Conservation (phyloP, 176 grass and related monocot genomes). For the Bonia amplexicaulis region DNA sequence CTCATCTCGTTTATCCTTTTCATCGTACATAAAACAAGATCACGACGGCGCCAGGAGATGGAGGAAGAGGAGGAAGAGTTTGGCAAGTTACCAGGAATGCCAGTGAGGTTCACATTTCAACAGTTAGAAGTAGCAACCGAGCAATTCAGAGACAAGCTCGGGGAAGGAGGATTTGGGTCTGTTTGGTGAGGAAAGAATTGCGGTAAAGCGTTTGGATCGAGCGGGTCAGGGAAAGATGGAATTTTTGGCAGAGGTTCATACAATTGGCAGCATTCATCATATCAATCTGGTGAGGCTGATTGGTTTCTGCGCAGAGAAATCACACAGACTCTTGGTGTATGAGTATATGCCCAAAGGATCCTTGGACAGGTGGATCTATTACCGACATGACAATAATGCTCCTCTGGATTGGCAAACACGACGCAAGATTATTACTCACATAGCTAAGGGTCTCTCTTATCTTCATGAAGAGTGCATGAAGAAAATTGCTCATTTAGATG, state of each 20-base stretch:
- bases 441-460: slow-evolving; percentile 49
- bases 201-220: too few relatives aligned
- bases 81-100: not conserved
- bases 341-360: too few relatives aligned
- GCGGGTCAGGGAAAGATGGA: too few relatives aligned
- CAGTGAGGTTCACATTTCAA: slow-evolving; percentile 11
- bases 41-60: not conserved
- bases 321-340: too few relatives aligned
- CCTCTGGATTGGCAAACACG: slow-evolving; percentile 25
- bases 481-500: slow-evolving; percentile 40
- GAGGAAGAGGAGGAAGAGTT: not conserved
- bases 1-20: not conserved
- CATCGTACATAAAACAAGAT: not conserved
- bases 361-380: slow-evolving; percentile 36
- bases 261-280: too few relatives aligned
- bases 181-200: too few relatives aligned
- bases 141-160: too few relatives aligned
- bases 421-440: slow-evolving; percentile 12
- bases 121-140: too few relatives aligned
- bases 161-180: too few relatives aligned
- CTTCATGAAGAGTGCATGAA: slow-evolving; percentile 45
- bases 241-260: too few relatives aligned
- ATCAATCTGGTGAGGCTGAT: too few relatives aligned
- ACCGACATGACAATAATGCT: not conserved
- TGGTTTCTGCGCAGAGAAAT: too few relatives aligned